These are phyloP conservation scores for Fusarium phyllophilum DNA, from an alignment of 2,329 filamentous ascomycete species.

Conservation along the genomic window DNA sequence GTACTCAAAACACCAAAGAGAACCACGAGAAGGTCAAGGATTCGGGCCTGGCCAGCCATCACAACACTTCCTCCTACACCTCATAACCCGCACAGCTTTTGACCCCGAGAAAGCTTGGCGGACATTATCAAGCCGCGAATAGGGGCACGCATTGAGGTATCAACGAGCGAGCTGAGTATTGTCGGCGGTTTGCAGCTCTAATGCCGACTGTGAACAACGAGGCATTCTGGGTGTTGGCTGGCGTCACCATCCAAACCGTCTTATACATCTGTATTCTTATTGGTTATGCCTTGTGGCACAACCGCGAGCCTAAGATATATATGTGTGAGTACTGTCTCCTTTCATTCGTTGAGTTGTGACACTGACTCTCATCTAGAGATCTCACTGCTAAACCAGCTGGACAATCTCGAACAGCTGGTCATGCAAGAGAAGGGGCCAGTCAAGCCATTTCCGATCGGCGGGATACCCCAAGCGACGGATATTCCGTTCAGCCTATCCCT, in stretches of 20 bases:
- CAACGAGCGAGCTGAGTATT: background rate
- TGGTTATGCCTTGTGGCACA: background rate
- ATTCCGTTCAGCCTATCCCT: fast-evolving
- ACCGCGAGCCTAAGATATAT: background rate
- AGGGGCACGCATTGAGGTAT: fast-evolving
- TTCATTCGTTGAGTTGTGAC: background rate
- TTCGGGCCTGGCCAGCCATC: background rate
- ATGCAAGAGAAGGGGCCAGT: background rate
- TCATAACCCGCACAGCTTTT: background rate
- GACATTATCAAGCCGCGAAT: background rate
- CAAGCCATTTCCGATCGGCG: fast-evolving
- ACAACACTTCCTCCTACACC: background rate
- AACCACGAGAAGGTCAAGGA: background rate
- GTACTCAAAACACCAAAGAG: background rate
- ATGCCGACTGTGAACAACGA: background rate
- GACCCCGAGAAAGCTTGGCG: background rate
- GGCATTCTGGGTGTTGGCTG: background rate
- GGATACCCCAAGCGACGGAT: fast-evolving
- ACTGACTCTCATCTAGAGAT: background rate
- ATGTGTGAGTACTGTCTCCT: background rate
- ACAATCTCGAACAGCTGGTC: background rate
- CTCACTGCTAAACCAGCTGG: background rate
- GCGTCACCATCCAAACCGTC: fast-evolving
- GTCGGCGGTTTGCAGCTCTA: background rate
- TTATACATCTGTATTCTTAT: background rate